Evolutionary conservation across 2,329 filamentous ascomycete species (phyloP).

Genomic region (Metarhizium rileyi): DNA sequence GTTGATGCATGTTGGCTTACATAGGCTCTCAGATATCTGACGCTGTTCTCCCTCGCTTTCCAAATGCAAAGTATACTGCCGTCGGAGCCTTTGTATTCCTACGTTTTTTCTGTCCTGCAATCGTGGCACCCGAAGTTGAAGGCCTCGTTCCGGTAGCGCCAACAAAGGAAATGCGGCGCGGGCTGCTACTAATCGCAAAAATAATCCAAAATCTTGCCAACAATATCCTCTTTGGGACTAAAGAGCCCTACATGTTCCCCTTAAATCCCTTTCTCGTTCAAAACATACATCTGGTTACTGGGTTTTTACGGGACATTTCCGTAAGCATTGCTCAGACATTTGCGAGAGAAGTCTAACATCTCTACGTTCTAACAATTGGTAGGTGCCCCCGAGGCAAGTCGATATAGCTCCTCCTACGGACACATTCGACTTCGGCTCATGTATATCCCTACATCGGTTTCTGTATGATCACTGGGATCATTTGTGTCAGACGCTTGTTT

Average conservation of each 20-base stretch:
- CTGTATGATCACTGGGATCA: conserved; percentile 65
- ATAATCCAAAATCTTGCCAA: conserved; percentile 64
- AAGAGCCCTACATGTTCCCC: conserved; percentile 64
- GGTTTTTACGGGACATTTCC: conserved; percentile 58
- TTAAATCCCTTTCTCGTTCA: conserved; percentile 59
- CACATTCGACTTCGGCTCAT: conserved; percentile 61
- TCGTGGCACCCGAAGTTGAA: conserved; percentile 59
- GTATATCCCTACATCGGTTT: conserved; percentile 58
- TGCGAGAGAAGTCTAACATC: neutral
- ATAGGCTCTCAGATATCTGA: conserved; percentile 41
- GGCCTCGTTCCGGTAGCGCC: conserved; percentile 51
- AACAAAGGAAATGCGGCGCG: conserved; percentile 60
- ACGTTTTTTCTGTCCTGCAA: conserved; percentile 63
- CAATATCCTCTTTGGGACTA: conserved; percentile 61
- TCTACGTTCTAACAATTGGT: neutral
- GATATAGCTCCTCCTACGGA: conserved; percentile 34
- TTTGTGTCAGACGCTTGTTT: conserved; percentile 52
- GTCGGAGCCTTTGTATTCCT: conserved; percentile 64
- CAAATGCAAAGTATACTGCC: conserved; percentile 61
- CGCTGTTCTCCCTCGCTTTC: conserved; percentile 54
- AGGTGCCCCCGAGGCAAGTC: conserved; percentile 38
- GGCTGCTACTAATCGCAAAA: conserved; percentile 59
- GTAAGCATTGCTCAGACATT: conserved; percentile 24
- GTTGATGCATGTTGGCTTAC: neutral
- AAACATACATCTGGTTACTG: conserved; percentile 59